Evolutionary conservation across 1,139 yeast genomes (phyloP).

Genomic region (Arxiozyma telluris): DNA sequence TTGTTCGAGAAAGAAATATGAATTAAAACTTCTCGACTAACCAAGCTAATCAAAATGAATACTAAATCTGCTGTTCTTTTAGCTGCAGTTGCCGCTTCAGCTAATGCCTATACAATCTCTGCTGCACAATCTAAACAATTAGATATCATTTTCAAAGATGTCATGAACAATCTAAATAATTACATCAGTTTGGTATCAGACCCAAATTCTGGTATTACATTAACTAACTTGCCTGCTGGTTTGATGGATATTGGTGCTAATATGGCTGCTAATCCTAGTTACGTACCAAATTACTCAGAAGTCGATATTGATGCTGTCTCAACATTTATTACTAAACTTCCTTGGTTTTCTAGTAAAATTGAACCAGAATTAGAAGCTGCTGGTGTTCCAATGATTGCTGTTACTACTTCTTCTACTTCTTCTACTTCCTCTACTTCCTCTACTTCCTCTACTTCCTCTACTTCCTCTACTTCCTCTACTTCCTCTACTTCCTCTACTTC

Average conservation of each 20-base stretch:
- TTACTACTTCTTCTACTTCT: background rate
- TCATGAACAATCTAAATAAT: slow-evolving; percentile 8
- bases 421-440: background rate
- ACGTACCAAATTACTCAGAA: slow-evolving; percentile 33
- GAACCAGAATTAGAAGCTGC: slow-evolving; percentile 13
- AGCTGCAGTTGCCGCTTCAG: slow-evolving; percentile 6
- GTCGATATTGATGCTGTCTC: slow-evolving; percentile 27
- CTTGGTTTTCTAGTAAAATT: slow-evolving; percentile 37
- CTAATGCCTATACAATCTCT: slow-evolving; percentile 7
- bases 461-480: slow-evolving; percentile 1
- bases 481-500: background rate
- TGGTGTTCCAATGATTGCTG: slow-evolving; percentile 2
- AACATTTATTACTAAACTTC: slow-evolving; percentile 35
- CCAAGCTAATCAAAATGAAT: slow-evolving; percentile 3
- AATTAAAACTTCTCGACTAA: background rate
- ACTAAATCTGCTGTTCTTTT: slow-evolving; percentile 9
- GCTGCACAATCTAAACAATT: slow-evolving; percentile 11
- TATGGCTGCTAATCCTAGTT: slow-evolving; percentile 30
- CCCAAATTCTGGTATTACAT: slow-evolving; percentile 8
- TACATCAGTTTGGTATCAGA: slow-evolving; percentile 11
- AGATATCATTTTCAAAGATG: slow-evolving; percentile 8
- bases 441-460: background rate
- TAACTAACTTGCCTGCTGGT: slow-evolving; percentile 23
- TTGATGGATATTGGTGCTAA: slow-evolving; percentile 28
- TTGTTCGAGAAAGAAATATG: background rate